Evolutionary conservation across 2,329 filamentous ascomycete genomes (phyloP), one percentile per base, ranked within the genome.

Genomic region (Domatiomyces catenatus): DNA sequence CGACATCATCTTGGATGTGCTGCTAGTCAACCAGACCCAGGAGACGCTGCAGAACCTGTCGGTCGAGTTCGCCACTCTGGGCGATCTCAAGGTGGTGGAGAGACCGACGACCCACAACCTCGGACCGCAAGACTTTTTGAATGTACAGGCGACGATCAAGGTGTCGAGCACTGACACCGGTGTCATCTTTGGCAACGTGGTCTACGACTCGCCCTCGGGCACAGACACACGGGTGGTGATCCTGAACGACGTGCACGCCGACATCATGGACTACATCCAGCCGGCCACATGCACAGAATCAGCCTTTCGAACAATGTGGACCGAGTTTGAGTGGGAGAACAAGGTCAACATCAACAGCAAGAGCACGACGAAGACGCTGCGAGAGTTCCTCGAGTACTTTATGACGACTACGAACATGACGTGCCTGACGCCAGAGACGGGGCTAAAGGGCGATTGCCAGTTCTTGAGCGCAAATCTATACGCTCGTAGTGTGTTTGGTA

Each of bases 301-400:
- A 8, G 88, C 96, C 63, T 98, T 98, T 81, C 81, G 92, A 53
- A 94, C 87, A n/a, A 98, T 98, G 92, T 98, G 92, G 92, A 98
- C 92, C 39, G 92, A 98, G 66, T 98, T 98, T 59, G 92, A 98
- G 67, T 98, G 92, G 92, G 92, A 98, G 75, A 98, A 98, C 73
- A 98, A 98, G 78, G 90, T 98, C 68, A 98, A 98, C 72, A 96
- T 98, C 72, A 95, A 95, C 71, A 93, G 86, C 57, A 96, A 95
- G 75, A 46, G 45, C 39, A 57, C 56, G 12, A 87, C 86, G 59
- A 94, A 90, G 73, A 84, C 80, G 24, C 75, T 98, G 54, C 80
- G 90, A 47, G 87, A 93, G 18, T 98, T 98, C 79, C 72, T 98
- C 57, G 83, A 86, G 60, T 84, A 94, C 66, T 74, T 98, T 54